Evolutionary conservation across 2,329 filamentous ascomycete genomes (phyloP).

Genomic region (Diaporthe ilicicola): DNA sequence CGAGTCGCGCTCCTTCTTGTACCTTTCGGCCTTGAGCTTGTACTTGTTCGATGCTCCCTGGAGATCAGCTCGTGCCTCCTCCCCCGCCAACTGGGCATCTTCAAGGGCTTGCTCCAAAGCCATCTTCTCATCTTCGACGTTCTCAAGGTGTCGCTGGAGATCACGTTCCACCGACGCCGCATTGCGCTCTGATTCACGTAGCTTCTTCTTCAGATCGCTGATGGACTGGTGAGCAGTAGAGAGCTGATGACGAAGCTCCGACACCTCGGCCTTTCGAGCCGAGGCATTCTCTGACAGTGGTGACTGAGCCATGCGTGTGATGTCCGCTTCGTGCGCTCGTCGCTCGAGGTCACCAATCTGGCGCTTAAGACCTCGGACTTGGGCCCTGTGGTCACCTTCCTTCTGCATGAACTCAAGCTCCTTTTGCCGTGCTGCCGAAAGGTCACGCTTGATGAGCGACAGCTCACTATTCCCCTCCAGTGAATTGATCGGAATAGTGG

Average conservation of each 20-base stretch:
- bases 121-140: conserved; percentile 66
- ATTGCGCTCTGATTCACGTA: conserved; percentile 60
- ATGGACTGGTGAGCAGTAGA: conserved; percentile 66
- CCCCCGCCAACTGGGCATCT: conserved; percentile 59
- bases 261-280: conserved; percentile 63
- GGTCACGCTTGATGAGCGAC: conserved; percentile 68
- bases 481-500: conserved; percentile 41
- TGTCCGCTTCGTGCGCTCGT: conserved; percentile 70
- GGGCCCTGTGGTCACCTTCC: conserved; percentile 70
- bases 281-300: conserved; percentile 61
- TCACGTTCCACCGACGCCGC: conserved; percentile 52
- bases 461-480: conserved; percentile 62
- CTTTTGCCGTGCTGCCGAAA: conserved; percentile 70
- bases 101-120: conserved; percentile 67
- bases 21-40: conserved; percentile 60
- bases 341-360: conserved; percentile 73
- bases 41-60: conserved; percentile 53
- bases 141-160: conserved; percentile 63
- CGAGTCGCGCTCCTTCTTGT: conserved; percentile 57
- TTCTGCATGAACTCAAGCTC: conserved; percentile 72
- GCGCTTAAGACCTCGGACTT: conserved; percentile 69
- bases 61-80: conserved; percentile 55
- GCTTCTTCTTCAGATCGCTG: conserved; percentile 60
- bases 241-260: conserved; percentile 68
- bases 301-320: conserved; percentile 56